Conservation (phyloP, 306 rosid genomes). For the Parietaria judaica region DNA sequence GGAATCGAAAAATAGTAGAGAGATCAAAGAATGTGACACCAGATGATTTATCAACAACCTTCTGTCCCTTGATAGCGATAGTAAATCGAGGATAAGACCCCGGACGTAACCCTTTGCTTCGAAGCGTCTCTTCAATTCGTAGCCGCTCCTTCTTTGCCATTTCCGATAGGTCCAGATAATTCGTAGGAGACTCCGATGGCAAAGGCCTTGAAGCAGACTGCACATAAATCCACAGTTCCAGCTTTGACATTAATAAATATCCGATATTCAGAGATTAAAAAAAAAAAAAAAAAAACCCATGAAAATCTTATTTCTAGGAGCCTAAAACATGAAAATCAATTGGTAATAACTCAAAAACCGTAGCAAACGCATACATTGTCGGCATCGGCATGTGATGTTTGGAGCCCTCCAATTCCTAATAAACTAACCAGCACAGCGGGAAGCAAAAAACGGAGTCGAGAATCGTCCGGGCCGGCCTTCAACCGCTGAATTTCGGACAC, state of each 20-base stretch:
- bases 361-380: conserved; percentile 26
- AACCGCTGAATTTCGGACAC: conserved; percentile 25
- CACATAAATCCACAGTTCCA: conserved; percentile 9
- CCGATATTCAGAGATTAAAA: neutral
- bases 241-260: neutral
- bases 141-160: conserved; percentile 50
- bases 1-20: neutral
- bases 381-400: conserved; percentile 47
- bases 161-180: conserved; percentile 31
- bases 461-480: conserved; percentile 15
- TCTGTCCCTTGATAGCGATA: conserved; percentile 68
- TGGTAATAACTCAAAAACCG: too few species aligned
- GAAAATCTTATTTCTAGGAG: too few species aligned
- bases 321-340: too few species aligned
- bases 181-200: conserved; percentile 24
- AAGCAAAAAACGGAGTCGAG: conserved; percentile 13
- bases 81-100: conserved; percentile 62
- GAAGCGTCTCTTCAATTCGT: conserved; percentile 44
- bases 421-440: conserved; percentile 44
- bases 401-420: conserved; percentile 43
- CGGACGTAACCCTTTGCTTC: conserved; percentile 35
- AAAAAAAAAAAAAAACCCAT: too few species aligned
- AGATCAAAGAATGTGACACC: neutral
- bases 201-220: conserved; percentile 25
- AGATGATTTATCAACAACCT: conserved; percentile 34